phyloP scores from a whole-genome alignment of 225 moss, liverwort and hornwort species.

The Antitrichia curtipendula region DNA sequence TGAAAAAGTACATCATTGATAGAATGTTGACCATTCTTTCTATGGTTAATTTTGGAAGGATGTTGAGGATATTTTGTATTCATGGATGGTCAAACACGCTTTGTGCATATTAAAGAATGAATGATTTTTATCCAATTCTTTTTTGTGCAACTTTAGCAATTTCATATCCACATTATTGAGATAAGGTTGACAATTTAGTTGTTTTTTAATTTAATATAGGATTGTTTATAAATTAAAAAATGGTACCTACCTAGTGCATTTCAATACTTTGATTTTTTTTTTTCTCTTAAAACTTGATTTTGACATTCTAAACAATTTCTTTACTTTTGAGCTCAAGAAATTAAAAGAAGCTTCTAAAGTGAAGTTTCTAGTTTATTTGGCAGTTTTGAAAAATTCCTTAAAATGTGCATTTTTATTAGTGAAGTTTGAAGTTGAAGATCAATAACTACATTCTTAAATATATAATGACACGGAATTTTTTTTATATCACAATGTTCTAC shows the following conservation, averaged over 20 bases:
- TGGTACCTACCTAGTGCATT: background rate
- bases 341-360: background rate
- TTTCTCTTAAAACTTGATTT: background rate
- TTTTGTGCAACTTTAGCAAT: background rate
- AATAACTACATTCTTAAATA: background rate
- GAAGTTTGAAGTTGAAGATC: background rate
- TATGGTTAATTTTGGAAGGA: rapidly evolving
- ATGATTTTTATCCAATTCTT: too few relatives aligned
- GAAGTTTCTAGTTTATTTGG: rapidly evolving
- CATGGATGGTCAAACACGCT: background rate
- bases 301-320: background rate
- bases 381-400: background rate
- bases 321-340: background rate
- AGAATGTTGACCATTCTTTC: background rate
- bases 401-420: background rate
- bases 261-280: background rate
- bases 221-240: background rate
- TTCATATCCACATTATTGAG: background rate
- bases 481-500: background rate
- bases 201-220: background rate
- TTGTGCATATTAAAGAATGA: background rate
- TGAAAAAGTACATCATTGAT: too few relatives aligned
- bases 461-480: rapidly evolving
- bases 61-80: rapidly evolving
- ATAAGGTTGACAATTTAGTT: background rate